Conservation (phyloP, 106 monocot species). For the Acorus gramineus region DNA sequence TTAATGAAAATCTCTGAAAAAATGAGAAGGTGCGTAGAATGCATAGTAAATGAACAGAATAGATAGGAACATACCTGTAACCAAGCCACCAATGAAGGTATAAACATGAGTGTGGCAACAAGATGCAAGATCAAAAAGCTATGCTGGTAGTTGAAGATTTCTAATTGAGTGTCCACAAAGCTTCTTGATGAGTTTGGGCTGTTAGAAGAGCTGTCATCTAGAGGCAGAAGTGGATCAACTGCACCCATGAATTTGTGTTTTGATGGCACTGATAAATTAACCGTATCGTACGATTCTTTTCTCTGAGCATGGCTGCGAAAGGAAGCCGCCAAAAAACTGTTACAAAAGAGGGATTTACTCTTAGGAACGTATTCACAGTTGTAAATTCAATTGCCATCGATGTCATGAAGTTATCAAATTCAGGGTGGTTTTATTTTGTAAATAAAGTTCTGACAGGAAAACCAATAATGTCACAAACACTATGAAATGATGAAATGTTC, state of each 20-base stretch:
- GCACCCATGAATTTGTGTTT: slow-evolving; percentile 24
- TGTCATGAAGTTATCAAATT: no score
- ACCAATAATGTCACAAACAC: no score
- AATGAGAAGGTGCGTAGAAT: no score
- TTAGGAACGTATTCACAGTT: slow-evolving; percentile 12
- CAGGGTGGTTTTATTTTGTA: no score
- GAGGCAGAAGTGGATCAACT: slow-evolving; percentile 33
- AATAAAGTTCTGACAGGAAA: no score
- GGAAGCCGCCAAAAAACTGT: slow-evolving; percentile 94
- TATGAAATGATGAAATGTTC: no score
- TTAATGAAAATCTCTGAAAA: no score
- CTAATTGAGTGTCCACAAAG: slow-evolving; percentile 67
- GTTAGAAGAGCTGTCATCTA: slow-evolving; percentile 36
- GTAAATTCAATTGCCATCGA: no score
- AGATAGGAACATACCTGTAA: slow-evolving; percentile 56
- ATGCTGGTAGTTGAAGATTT: slow-evolving; percentile 73
- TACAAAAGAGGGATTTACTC: slow-evolving; percentile 29
- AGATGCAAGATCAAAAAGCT: slow-evolving; percentile 83
- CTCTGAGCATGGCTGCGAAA: slow-evolving; percentile 71
- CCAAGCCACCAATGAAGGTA: slow-evolving; percentile 82
- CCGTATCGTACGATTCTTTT: slow-evolving; percentile 32
- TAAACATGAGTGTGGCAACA: slow-evolving; percentile 66
- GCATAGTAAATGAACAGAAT: no score
- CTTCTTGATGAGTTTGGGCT: slow-evolving; percentile 53
- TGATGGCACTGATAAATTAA: slow-evolving; percentile 9